These are phyloP conservation scores for Haematococcus sp. DNA, from an alignment of 139 green algal species.

Conservation along the genomic window DNA sequence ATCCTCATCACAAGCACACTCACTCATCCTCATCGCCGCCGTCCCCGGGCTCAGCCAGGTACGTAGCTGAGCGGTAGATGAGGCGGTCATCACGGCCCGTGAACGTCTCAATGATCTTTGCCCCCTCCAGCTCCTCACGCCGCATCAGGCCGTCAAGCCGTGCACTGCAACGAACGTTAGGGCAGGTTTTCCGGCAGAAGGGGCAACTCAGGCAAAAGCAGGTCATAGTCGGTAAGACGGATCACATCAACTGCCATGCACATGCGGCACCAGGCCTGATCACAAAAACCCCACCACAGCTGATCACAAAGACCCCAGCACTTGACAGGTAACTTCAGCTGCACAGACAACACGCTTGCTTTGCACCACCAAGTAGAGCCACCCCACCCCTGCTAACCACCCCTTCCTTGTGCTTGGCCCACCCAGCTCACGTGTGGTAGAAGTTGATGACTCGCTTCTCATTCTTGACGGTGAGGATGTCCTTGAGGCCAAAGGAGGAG, in stretches of 20 bases:
- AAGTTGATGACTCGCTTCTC: slow-evolving; percentile 55
- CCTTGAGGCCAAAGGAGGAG: slow-evolving; percentile 54
- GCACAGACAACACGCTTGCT: too few species aligned
- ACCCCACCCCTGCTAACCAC: not conserved
- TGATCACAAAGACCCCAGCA: too few species aligned
- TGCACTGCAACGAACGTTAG: slow-evolving; percentile 21
- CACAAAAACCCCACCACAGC: too few species aligned
- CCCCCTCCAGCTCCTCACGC: slow-evolving; percentile 58
- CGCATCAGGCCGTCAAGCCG: slow-evolving; percentile 68
- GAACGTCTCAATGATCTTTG: slow-evolving; percentile 56
- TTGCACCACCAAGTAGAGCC: too few species aligned
- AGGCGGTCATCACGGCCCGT: slow-evolving; percentile 67
- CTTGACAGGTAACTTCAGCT: too few species aligned
- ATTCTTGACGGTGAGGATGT: slow-evolving; percentile 49
- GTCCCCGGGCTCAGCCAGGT: slow-evolving; percentile 26
- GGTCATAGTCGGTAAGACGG: too few species aligned
- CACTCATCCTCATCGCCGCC: slow-evolving; percentile 9
- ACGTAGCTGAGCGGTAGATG: slow-evolving; percentile 69
- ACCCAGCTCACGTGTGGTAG: slow-evolving; percentile 34
- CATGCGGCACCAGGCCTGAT: too few species aligned
- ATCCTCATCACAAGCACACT: slow-evolving; percentile 6
- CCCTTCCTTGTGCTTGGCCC: not conserved
- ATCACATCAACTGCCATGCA: too few species aligned
- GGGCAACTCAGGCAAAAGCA: too few species aligned
- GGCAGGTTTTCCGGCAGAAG: too few species aligned